A percentile compares a stretch with the other conserved stretches of the same genome.
Evolutionary conservation across 192 early-diverging fungal species (phyloP).

Genomic region (Coemansia reversa): DNA sequence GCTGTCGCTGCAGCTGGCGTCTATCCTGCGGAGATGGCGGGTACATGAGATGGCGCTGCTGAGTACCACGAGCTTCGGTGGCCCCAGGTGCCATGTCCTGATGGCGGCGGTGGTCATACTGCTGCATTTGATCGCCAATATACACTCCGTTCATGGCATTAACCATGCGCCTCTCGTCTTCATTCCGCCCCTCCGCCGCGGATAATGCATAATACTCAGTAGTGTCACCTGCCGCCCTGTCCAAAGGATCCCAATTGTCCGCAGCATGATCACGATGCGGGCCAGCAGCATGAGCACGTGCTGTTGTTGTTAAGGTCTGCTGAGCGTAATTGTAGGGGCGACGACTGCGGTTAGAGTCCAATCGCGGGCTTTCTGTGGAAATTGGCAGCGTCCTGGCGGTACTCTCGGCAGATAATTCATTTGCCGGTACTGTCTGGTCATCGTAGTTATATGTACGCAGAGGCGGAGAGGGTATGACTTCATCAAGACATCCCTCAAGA

Average conservation of each 20-base stretch:
- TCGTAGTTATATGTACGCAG: background rate
- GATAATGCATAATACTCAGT: background rate
- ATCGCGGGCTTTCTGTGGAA: background rate
- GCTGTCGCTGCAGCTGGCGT: conserved; percentile 9
- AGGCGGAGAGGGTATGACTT: background rate
- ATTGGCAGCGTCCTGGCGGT: background rate
- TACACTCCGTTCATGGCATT: conserved; percentile 17
- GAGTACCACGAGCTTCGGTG: background rate
- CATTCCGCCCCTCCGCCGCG: background rate
- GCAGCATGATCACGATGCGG: background rate
- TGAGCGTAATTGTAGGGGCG: conserved; percentile 7
- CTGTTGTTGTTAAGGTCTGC: conserved; percentile 2
- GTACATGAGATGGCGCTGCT: conserved; percentile 7
- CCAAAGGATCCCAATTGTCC: too few species aligned
- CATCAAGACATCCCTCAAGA: conserved; percentile 26
- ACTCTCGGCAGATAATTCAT: background rate
- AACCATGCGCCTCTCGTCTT: background rate
- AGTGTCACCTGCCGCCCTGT: background rate
- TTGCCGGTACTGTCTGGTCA: background rate
- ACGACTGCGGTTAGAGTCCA: background rate
- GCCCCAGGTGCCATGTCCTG: background rate
- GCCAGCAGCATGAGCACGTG: conserved; percentile 7
- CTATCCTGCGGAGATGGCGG: conserved; percentile 6
- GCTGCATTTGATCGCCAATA: conserved; percentile 2
- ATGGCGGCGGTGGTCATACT: background rate